Conservation (phyloP, 805 yeast genomes). For the Cyberlindnera subsufficiens region DNA sequence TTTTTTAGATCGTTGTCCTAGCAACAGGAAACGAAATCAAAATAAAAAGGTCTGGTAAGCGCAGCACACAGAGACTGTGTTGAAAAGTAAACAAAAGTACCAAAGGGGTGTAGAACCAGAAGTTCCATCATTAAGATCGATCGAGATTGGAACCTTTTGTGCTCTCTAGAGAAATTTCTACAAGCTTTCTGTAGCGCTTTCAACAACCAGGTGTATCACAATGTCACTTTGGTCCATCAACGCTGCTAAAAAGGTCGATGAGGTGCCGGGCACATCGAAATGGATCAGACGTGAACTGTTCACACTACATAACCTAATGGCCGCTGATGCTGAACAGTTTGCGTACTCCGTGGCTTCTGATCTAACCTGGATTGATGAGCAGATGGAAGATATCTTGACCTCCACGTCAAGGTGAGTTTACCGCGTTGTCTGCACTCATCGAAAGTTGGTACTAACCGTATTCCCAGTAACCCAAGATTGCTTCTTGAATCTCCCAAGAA, state of each 20-base stretch:
- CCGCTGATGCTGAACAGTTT: slow-evolving; percentile 32
- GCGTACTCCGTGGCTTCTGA: slow-evolving; percentile 34
- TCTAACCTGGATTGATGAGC: slow-evolving; percentile 35
- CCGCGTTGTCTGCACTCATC: not conserved
- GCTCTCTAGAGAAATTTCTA: too few relatives aligned
- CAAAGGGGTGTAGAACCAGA: not conserved
- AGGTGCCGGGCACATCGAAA: slow-evolving; percentile 44
- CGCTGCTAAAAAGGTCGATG: slow-evolving; percentile 23
- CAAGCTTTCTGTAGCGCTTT: too few relatives aligned
- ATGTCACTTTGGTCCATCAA: slow-evolving; percentile 26
- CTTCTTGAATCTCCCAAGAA: slow-evolving; percentile 23
- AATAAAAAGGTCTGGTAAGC: slow-evolving; percentile 4
- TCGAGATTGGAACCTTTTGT: too few relatives aligned
- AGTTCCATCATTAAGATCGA: not conserved
- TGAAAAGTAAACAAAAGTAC: slow-evolving; percentile 6
- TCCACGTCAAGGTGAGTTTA: slow-evolving; percentile 21
- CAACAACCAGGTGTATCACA: not conserved
- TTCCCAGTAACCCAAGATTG: slow-evolving; percentile 19
- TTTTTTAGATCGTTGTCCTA: slow-evolving; percentile 1
- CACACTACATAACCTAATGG: slow-evolving; percentile 32
- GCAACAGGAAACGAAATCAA: slow-evolving; percentile 4
- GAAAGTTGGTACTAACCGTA: slow-evolving; percentile 8
- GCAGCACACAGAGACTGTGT: not conserved
- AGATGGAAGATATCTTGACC: slow-evolving; percentile 30
- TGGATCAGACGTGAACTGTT: slow-evolving; percentile 44